phyloP scores from a whole-genome alignment of 106 monocot species.

The Hemerocallis citrina region DNA sequence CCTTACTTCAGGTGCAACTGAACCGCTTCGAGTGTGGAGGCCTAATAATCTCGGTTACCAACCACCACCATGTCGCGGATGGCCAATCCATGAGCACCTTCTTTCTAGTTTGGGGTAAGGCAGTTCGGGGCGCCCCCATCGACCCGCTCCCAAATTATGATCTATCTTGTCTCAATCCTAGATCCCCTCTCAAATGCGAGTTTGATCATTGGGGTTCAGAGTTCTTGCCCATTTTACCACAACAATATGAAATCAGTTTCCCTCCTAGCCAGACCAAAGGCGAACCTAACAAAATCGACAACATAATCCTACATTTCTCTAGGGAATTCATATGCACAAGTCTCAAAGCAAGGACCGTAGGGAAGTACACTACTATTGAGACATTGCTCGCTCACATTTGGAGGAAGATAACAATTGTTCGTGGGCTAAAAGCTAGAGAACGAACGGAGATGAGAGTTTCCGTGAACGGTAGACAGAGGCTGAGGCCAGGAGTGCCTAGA shows the following conservation, averaged over 20 bases:
- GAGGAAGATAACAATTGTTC: constrained; percentile 38
- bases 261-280: background rate
- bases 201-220: constrained; percentile 33
- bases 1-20: constrained; percentile 32
- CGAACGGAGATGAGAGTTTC: constrained; percentile 27
- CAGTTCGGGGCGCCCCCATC: constrained; percentile 4
- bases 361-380: constrained; percentile 48
- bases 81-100: constrained; percentile 43
- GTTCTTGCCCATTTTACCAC: background rate
- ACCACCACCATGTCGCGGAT: constrained; percentile 38
- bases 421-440: constrained; percentile 16
- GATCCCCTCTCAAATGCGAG: constrained; percentile 15
- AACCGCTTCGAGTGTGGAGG: constrained; percentile 33
- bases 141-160: constrained; percentile 10
- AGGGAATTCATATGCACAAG: constrained; percentile 22
- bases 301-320: constrained; percentile 39
- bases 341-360: constrained; percentile 18
- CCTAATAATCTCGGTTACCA: constrained; percentile 19
- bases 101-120: constrained; percentile 7
- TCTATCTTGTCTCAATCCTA: constrained; percentile 13
- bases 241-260: background rate
- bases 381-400: constrained; percentile 51
- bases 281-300: constrained; percentile 19
- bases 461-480: constrained; percentile 41
- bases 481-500: constrained; percentile 21